Conservation (phyloP, 2,329 filamentous ascomycete genomes). For the Corinectria fuckeliana region DNA sequence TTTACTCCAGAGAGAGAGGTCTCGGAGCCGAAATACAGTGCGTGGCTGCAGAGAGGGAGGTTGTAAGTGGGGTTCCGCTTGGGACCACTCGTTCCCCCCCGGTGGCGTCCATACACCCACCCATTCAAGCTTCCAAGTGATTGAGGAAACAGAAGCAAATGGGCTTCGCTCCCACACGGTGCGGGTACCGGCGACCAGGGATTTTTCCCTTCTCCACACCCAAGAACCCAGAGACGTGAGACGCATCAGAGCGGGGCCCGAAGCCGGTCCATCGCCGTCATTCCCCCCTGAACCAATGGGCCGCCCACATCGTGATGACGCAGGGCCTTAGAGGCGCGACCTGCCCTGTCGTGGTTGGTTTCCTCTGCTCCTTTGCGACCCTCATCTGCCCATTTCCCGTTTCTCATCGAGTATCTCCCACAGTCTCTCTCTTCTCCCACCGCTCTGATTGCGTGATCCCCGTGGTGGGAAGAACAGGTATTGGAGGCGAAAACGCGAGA, state of each 20-base stretch:
- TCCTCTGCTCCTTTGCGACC: slow-evolving; percentile 18
- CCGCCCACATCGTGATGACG: slow-evolving; percentile 34
- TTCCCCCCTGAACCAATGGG: slow-evolving; percentile 32
- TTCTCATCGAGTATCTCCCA: slow-evolving; percentile 12
- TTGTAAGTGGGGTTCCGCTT: slow-evolving; percentile 7
- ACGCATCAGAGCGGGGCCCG: slow-evolving; percentile 17
- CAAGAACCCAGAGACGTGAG: slow-evolving; percentile 20
- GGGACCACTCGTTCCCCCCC: slow-evolving; percentile 5
- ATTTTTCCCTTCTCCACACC: slow-evolving; percentile 26
- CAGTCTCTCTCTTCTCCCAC: background rate
- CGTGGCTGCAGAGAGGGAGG: background rate
- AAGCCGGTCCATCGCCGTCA: slow-evolving; percentile 30
- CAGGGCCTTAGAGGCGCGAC: slow-evolving; percentile 28
- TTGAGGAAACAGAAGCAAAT: slow-evolving; percentile 12
- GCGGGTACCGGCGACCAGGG: slow-evolving; percentile 14
- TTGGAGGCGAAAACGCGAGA: background rate
- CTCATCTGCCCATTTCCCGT: slow-evolving; percentile 17
- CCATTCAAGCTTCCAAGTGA: too few species aligned
- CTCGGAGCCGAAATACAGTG: slow-evolving; percentile 23
- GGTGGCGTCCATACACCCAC: slow-evolving; percentile 14
- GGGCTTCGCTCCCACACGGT: slow-evolving; percentile 20
- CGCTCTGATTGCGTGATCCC: too few species aligned
- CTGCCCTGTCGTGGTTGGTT: slow-evolving; percentile 22
- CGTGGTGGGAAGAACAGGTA: background rate
- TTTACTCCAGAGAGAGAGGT: too few species aligned